phyloP scores from a whole-genome alignment of 306 rosid species.

The Cicer pinnatifidum region DNA sequence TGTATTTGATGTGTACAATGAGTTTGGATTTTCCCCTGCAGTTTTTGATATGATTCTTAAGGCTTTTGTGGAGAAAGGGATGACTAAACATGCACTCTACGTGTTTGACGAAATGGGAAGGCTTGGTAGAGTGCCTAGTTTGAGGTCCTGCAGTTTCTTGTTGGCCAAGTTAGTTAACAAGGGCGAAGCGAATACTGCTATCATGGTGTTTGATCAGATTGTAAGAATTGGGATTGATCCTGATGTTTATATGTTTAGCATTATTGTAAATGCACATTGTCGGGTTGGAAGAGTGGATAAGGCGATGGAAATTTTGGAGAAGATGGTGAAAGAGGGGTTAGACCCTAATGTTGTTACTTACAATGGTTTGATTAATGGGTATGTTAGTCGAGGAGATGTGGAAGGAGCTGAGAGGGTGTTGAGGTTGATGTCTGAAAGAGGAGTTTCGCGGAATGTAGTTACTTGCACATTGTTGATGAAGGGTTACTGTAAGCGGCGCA shows the following conservation, averaged over 20 bases:
- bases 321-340: conserved; percentile 66
- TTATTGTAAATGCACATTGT: conserved; percentile 72
- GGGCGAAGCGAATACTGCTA: conserved; percentile 49
- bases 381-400: conserved; percentile 59
- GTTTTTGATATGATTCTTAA: conserved; percentile 78
- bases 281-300: conserved; percentile 55
- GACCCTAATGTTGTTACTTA: conserved; percentile 68
- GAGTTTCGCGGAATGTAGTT: conserved; percentile 59
- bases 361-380: conserved; percentile 75
- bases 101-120: conserved; percentile 79
- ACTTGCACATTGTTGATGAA: conserved; percentile 68
- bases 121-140: conserved; percentile 60
- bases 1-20: conserved; percentile 54
- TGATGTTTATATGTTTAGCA: conserved; percentile 65
- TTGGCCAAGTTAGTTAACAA: conserved; percentile 62
- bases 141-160: conserved; percentile 78
- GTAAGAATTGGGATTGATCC: conserved; percentile 59
- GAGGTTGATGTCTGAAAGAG: conserved; percentile 61
- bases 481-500: conserved; percentile 62
- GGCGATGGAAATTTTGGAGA: conserved; percentile 54
- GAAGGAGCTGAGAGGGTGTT: conserved; percentile 58
- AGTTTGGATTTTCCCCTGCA: conserved; percentile 59
- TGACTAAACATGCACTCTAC: conserved; percentile 62
- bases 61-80: conserved; percentile 64
- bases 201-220: conserved; percentile 68